Percentiles rank a stretch among this genome's conserved stretches.
Evolutionary conservation across 2,329 filamentous ascomycete genomes (phyloP).

Genomic region (Alternaria alternata): DNA sequence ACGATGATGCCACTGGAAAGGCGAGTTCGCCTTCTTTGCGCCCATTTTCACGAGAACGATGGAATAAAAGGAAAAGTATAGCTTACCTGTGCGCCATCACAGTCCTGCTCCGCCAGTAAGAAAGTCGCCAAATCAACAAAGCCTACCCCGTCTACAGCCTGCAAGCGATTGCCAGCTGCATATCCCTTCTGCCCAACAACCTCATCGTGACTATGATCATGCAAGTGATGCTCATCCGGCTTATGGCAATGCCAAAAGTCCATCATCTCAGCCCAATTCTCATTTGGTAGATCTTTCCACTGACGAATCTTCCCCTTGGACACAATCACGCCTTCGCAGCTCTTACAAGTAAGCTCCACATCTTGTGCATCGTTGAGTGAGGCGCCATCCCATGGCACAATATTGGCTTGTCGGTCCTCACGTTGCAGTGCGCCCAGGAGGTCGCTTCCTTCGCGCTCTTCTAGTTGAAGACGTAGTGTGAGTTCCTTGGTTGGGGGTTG

Average conservation of each 20-base stretch:
- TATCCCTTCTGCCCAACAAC: conserved; percentile 68
- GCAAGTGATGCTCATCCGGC: conserved; percentile 69
- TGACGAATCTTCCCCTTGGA: conserved; percentile 41
- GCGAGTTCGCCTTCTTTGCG: conserved; percentile 65
- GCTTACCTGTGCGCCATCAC: conserved; percentile 59
- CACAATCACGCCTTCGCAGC: conserved; percentile 33
- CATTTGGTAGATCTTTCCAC: conserved; percentile 95
- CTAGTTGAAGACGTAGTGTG: conserved; percentile 63
- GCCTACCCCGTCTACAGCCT: conserved; percentile 70
- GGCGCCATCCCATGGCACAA: conserved; percentile 56
- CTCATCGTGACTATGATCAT: conserved; percentile 55
- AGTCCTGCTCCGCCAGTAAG: conserved; percentile 74
- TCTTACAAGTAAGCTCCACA: conserved; percentile 38
- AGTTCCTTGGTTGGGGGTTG: conserved; percentile 58
- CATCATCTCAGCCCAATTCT: conserved; percentile 99
- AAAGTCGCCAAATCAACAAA: conserved; percentile 85
- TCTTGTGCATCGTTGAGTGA: conserved; percentile 35
- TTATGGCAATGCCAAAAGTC: conserved; percentile 99
- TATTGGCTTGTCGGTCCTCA: conserved; percentile 45
- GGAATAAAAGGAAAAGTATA: not conserved
- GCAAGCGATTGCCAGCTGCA: conserved; percentile 78
- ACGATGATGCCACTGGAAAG: conserved; percentile 59
- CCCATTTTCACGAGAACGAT: conserved; percentile 43
- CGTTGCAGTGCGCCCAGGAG: conserved; percentile 38
- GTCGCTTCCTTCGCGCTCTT: conserved; percentile 50